Evolutionary conservation across 176 grass and related monocot genomes (phyloP).

Genomic region (Rhynchospora tenuis): DNA sequence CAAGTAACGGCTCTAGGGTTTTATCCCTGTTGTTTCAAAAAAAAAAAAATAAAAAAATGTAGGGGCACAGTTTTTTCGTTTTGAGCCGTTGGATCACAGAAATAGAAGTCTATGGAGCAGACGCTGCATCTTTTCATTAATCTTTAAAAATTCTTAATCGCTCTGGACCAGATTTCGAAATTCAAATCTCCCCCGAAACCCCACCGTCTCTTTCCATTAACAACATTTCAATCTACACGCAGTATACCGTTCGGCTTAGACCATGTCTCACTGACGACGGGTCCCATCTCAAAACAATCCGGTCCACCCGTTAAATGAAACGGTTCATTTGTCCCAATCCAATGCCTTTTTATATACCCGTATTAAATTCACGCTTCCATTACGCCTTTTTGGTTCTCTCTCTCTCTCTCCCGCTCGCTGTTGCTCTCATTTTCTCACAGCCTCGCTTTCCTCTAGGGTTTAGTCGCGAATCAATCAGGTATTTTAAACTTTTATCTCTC

Average conservation of each 20-base stretch:
- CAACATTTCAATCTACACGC: not conserved
- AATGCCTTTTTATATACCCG: not conserved
- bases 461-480: not conserved
- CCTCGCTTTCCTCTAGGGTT: conserved; percentile 8
- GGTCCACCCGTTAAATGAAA: not conserved
- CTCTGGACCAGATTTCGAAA: conserved; percentile 1
- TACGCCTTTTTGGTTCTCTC: not conserved
- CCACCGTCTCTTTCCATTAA: not conserved
- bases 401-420: not conserved
- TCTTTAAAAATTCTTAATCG: not conserved
- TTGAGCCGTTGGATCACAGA: not conserved
- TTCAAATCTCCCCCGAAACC: conserved; percentile 9
- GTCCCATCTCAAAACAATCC: not conserved
- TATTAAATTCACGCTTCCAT: not conserved
- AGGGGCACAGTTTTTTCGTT: not conserved
- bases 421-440: not conserved
- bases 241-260: not conserved
- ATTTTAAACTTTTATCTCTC: not conserved
- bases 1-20: no score
- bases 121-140: not conserved
- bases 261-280: not conserved
- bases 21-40: no score
- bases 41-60: not conserved
- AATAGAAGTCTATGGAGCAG: not conserved
- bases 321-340: not conserved